Evolutionary conservation across 768 basidiomycete species (phyloP), one percentile per base, ranked within the genome.

Genomic region (Dacryopinax primogenitus): DNA sequence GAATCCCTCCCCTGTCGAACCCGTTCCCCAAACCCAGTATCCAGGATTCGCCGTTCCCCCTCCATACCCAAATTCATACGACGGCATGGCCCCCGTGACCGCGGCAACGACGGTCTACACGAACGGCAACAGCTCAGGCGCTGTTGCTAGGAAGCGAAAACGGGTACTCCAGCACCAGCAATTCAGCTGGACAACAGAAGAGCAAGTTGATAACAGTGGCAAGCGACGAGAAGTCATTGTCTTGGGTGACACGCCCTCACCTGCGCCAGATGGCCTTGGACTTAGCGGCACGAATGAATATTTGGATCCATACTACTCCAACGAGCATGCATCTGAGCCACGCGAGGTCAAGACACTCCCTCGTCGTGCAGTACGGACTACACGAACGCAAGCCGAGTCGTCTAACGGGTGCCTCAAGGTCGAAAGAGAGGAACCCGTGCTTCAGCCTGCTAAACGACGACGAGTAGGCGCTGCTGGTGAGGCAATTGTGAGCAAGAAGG

Each of bases 201-300:
- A 91, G 71, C 90, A 92, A 77, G 82, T 91, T 73, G 90, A 92
- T 76, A 81, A 79, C 70, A 79, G 86, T 62, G 90, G 90, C 67
- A 79, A 81, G 69, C 79, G 90, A 37, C 79, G 90, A 63, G 90
- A 92, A 75, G 87, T 92, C 73, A 92, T 93, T 76, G 86, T 93
- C 70, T 91, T 93, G 75, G 91, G 93, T 71, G 91, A 93, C 78
- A 92, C 91, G 45, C 90, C 90, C 32, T 86, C 86, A 36, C 90
- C 90, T 44, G 39, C 63, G 6, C 65, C 67, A 26, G 83, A 86
- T 64, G 67, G 65, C 47, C 89, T 90, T 62, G 51, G 21, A 28
- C 51, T 58, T 21, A 30, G 15, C 26, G 51, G 30, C 32, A 18
- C 51, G 18, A 58, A 58, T 30, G 51, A 30, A 7, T 58, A 58